Evolutionary conservation across 2,329 filamentous ascomycete species (phyloP).

Genomic region (Huntiella moniliformis): DNA sequence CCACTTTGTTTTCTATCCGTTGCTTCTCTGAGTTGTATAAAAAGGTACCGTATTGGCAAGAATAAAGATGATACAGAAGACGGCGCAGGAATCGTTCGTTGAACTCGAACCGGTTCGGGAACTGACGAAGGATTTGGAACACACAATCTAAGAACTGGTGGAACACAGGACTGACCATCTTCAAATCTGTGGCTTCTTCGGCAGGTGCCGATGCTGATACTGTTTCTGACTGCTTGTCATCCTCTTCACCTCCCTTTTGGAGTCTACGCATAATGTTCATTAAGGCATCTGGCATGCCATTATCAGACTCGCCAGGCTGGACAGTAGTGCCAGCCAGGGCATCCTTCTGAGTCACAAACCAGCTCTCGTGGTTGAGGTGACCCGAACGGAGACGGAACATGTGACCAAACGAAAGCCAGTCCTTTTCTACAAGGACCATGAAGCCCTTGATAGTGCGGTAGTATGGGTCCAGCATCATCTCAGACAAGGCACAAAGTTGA

Average conservation of each 20-base stretch:
- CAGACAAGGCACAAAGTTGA: conserved; percentile 76
- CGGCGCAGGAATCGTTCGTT: conserved; percentile 84
- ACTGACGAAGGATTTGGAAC: conserved; percentile 73
- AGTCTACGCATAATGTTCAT: conserved; percentile 77
- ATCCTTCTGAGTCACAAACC: conserved; percentile 80
- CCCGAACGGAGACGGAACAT: conserved; percentile 93
- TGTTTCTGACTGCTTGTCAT: conserved; percentile 32
- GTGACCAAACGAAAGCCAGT: conserved; percentile 94
- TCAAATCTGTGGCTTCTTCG: conserved; percentile 58
- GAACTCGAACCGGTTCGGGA: conserved; percentile 82
- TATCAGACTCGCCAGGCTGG: conserved; percentile 40
- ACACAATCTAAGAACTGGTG: conserved; percentile 93
- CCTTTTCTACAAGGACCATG: conserved; percentile 85
- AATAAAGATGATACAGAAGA: conserved; percentile 82
- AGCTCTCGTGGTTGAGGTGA: conserved; percentile 74
- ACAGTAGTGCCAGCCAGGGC: conserved; percentile 44
- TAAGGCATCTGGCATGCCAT: conserved; percentile 49
- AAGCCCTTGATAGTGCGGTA: conserved; percentile 90
- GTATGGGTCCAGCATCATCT: conserved; percentile 89
- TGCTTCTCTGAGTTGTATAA: conserved; percentile 90
- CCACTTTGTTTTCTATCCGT: conserved; percentile 48
- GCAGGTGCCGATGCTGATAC: conserved; percentile 24
- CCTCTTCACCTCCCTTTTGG: conserved; percentile 43
- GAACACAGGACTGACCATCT: conserved; percentile 88
- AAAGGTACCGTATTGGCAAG: conserved; percentile 93